phyloP scores from a whole-genome alignment of 768 basidiomycete genomes.

The Austroboletus eburneus region DNA sequence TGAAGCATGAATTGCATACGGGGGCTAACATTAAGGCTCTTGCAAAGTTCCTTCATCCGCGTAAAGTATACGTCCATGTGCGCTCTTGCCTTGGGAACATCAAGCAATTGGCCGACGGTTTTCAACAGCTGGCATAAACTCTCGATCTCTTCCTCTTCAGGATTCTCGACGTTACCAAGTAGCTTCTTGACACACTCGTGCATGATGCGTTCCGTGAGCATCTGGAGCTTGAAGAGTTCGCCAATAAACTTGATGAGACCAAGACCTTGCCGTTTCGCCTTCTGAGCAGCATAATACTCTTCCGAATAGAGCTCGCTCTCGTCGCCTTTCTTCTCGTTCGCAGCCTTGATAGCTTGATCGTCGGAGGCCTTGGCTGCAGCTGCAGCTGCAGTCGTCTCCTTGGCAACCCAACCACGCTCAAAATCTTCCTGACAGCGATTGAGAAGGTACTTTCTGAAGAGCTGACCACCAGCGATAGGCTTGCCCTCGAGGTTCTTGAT shows the following conservation, averaged over 20 bases:
- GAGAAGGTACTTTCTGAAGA: slow-evolving; percentile 95
- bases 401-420: slow-evolving; percentile 90
- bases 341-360: slow-evolving; percentile 74
- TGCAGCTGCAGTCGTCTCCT: slow-evolving; percentile 82
- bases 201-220: slow-evolving; percentile 98
- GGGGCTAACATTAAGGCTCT: slow-evolving; percentile 69
- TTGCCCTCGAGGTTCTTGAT: slow-evolving; percentile 79
- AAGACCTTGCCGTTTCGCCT: slow-evolving; percentile 95
- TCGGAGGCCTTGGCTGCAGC: slow-evolving; percentile 85
- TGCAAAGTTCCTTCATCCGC: slow-evolving; percentile 79
- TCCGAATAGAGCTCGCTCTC: slow-evolving; percentile 84
- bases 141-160: slow-evolving; percentile 98
- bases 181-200: slow-evolving; percentile 97
- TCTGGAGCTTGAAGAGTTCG: slow-evolving; percentile 97
- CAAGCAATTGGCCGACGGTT: slow-evolving; percentile 82
- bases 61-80: slow-evolving; percentile 93
- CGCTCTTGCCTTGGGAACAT: slow-evolving; percentile 73
- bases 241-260: slow-evolving; percentile 98
- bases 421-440: slow-evolving; percentile 98
- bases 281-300: slow-evolving; percentile 92
- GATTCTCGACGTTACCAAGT: slow-evolving; percentile 87
- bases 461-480: slow-evolving; percentile 87
- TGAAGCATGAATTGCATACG: slow-evolving; percentile 96
- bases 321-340: slow-evolving; percentile 58
- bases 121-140: slow-evolving; percentile 88